Evolutionary conservation across 441 rosid species (phyloP).

Genomic region (Geranium incanum): DNA sequence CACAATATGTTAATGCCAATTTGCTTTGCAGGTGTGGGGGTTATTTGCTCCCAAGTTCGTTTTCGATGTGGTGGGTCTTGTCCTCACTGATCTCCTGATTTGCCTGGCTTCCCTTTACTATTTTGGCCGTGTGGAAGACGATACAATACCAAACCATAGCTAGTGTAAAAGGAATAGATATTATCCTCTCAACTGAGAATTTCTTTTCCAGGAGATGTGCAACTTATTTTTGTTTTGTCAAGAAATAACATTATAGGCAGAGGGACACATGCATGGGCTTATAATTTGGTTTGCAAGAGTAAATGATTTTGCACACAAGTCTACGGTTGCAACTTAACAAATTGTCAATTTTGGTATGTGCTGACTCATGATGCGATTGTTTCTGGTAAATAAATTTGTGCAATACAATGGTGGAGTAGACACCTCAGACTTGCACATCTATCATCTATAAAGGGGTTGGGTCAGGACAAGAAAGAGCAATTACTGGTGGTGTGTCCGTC

Average conservation of each 20-base stretch:
- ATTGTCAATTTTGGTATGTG: too few species aligned
- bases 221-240: background rate
- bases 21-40: constrained; percentile 77
- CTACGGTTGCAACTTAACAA: too few species aligned
- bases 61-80: constrained; percentile 72
- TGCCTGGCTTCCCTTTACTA: constrained; percentile 62
- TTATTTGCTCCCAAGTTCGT: constrained; percentile 92
- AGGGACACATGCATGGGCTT: too few species aligned
- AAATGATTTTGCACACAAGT: too few species aligned
- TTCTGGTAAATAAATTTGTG: too few species aligned
- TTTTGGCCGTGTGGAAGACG: constrained; percentile 21
- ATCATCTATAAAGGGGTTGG: too few species aligned
- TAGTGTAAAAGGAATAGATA: background rate
- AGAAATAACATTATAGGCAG: background rate
- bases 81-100: constrained; percentile 57
- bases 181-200: background rate
- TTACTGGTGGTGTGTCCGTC: too few species aligned
- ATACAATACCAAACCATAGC: background rate
- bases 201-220: background rate
- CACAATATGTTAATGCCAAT: background rate
- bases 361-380: too few species aligned
- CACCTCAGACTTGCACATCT: too few species aligned
- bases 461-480: too few species aligned
- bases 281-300: too few species aligned
- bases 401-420: too few species aligned